These are phyloP conservation scores for Mycena alexandri DNA, from an alignment of 768 basidiomycete species.

Conservation along the genomic window DNA sequence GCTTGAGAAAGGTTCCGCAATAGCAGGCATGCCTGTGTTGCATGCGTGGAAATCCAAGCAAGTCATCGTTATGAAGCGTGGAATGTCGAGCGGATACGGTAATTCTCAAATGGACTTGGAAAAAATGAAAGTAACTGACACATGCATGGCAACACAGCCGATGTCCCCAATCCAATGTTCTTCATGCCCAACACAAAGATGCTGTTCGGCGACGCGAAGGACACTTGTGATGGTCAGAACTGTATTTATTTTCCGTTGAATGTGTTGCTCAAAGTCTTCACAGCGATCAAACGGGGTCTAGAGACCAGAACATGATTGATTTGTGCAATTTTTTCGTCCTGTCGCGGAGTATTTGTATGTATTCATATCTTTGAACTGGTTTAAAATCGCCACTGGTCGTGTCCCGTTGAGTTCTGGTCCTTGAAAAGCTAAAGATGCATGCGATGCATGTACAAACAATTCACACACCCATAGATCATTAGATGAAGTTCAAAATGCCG, in stretches of 20 bases:
- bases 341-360: conserved; percentile 13
- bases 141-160: conserved; percentile 61
- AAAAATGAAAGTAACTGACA: conserved; percentile 13
- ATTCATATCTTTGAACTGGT: conserved; percentile 3
- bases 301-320: conserved; percentile 49
- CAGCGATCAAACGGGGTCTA: conserved; percentile 74
- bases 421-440: no score
- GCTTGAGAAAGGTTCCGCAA: conserved; percentile 86
- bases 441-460: no score
- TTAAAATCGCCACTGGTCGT: no score
- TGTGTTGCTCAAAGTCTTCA: conserved; percentile 15
- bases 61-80: conserved; percentile 93
- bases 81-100: conserved; percentile 92
- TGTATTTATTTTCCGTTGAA: background rate
- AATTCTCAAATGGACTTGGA: conserved; percentile 18
- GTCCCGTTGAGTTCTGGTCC: no score
- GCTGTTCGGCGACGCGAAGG: conserved; percentile 93
- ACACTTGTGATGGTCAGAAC: conserved; percentile 83
- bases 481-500: no score
- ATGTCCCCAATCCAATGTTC: conserved; percentile 95
- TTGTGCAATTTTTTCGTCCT: background rate
- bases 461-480: no score
- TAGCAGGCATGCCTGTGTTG: conserved; percentile 58
- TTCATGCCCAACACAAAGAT: conserved; percentile 92
- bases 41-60: no score